Evolutionary conservation across 345 rosid genomes (phyloP), one percentile per base, ranked within the genome.

Genomic region (Jatropha curcas): DNA sequence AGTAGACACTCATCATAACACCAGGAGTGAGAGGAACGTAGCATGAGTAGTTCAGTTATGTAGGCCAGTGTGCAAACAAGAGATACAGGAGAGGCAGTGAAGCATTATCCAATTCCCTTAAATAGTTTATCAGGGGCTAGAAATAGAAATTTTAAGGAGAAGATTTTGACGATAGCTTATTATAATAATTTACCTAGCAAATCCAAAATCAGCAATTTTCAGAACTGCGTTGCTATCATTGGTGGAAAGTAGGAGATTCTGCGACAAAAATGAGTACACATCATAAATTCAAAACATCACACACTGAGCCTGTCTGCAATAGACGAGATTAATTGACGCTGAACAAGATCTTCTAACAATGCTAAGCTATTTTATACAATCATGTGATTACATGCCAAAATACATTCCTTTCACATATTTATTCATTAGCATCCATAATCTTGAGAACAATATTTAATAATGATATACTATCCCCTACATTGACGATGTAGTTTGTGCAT

Each of bases 171-270:
- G 64, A 17, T 24, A 50, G 25, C 70, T 68, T 65, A 72, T 58
- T 22, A 60, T 35, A 8, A 37, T 56, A 53, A 71, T 58, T 74
- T 87, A 93, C 99, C 99, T 93, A 63, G 99, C 99, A 86, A 96
- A 96, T 82, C 99, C 98, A 83, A 96, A 96, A 82, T 96, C 99
- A 4, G 99, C 99, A 77, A 96, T 93, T 92, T 91, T 96, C 83
- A 96, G 75, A 75, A 79, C 83, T 64, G 93, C 89, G 75, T 74
- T 83, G 62, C 80, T 71, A 31, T 87, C 92, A 67, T 78, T 89
- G 69, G 88, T 80, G 70, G 90, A 85, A 68, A 96, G 94, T 70
- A 96, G 96, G 83, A 96, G 99, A 84, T 96, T 96, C 98, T 96
- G 96, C 77, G 46, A 41, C 72, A 84, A 80, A 71, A 83, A 76